Base-by-base conservation (phyloP, 2,329 filamentous ascomycete genomes). In the Diaporthe capsici region DNA sequence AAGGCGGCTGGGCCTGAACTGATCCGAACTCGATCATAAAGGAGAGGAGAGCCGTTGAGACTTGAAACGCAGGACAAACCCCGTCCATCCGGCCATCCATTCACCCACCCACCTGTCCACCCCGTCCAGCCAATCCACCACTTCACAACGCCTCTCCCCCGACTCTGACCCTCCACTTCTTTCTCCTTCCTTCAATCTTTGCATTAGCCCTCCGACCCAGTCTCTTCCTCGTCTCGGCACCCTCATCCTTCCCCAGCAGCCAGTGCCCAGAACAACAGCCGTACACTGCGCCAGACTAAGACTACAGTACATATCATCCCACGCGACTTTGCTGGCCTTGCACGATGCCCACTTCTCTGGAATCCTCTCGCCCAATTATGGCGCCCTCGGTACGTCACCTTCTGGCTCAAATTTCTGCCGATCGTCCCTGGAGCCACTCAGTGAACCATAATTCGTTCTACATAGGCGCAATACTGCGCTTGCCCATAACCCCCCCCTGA, bases 291-390 rank as follows among this genome's bases (percentile, higher is more conserved):
- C 73, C 63, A 55, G 53, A 58, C 63, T 39, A 58, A 58, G 42
- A 31, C 37, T 12, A 44, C 39, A 28, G 15, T 20, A 47, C 34
- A 34, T 39, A 25, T 20, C 28, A 49, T 49, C 47, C 55, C 44
- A 13, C 51, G n/a, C 57, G 73, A 71, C 65, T 25, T 25, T 31
- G 71, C 75, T 13, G 34, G 65, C 65, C 47, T 65, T 51, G 72
- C 79, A 81, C 78, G 74, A 92, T 92, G 90, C 88, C 89, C 82
- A 82, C 86, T 77, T 92, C 90, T n/a, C 81, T 91, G 75, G 90
- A 92, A 74, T 92, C 90, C 60, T 86, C 89, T 72, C 89, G 90
- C 82, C 90, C 90, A 80, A 92, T 92, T 82, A 91, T 92, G 90
- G 89, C 89, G 76, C 88, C 89, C 65, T 91, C 90, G 81, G 90